A percentile compares a stretch with the other conserved stretches of the same genome.
phyloP scores from a whole-genome alignment of 148 eudicot species.

The Simmondsia chinensis region DNA sequence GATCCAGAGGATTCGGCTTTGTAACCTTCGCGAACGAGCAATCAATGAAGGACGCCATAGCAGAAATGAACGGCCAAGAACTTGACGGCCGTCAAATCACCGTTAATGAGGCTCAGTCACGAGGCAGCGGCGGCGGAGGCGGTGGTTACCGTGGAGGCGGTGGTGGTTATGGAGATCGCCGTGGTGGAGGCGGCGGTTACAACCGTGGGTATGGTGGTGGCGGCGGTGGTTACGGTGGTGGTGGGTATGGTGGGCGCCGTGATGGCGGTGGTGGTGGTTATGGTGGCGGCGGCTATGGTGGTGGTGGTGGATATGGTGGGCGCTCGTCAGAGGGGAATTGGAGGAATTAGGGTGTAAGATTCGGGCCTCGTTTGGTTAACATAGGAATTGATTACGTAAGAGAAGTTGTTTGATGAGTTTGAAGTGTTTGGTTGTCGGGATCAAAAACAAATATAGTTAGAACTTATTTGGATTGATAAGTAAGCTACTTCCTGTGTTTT shows the following conservation, averaged over 20 bases:
- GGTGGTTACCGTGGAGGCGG: constrained; percentile 16
- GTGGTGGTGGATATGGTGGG: constrained; percentile 12
- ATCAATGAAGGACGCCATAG: constrained; percentile 63
- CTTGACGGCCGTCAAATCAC: constrained; percentile 82
- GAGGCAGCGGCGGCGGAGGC: constrained; percentile 45
- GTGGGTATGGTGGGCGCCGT: constrained; percentile 14
- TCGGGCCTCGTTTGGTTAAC: no score
- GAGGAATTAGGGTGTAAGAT: constrained; percentile 40
- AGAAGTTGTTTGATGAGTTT: no score
- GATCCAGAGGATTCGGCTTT: constrained; percentile 85
- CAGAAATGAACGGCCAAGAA: constrained; percentile 60
- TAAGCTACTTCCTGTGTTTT: no score
- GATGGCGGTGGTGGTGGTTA: constrained; percentile 12
- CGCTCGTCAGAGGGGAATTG: constrained; percentile 35
- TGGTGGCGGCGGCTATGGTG: constrained; percentile 10
- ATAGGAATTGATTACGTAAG: no score
- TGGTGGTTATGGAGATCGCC: constrained; percentile 11
- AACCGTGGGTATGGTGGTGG: constrained; percentile 22
- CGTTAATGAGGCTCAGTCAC: constrained; percentile 85
- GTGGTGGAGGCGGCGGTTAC: constrained; percentile 16
- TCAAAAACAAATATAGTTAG: no score
- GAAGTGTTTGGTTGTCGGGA: no score
- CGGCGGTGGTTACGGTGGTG: constrained; percentile 17
- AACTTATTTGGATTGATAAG: no score
- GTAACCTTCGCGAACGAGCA: constrained; percentile 59